Evolutionary conservation across 2,329 filamentous ascomycete genomes (phyloP), one percentile per base, ranked within the genome.

Genomic region (Pseudocercospora eumusae): DNA sequence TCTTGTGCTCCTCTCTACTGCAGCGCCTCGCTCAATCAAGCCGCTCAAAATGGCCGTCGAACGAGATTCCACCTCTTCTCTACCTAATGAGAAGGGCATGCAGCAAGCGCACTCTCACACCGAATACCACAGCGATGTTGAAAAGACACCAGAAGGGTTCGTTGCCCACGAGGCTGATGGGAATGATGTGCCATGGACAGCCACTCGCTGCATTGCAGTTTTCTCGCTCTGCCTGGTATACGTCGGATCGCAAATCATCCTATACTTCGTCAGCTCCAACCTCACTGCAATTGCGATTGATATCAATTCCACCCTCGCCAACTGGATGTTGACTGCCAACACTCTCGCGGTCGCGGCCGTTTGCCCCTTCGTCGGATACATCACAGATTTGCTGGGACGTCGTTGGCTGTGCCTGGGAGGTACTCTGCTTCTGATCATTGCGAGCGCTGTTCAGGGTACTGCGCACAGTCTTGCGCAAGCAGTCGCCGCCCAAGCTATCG

Each of bases 301-400:
- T 23, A 61, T 68, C 27, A 53, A 56, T n/a, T 65, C 64, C 15
- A 63, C 44, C 15, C 54, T 50, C n/a, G 61, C 59, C 13, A 68
- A 68, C 52, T 68, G 66, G 66, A 66, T 68, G 66, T 53, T 68
- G 15, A 68, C 66, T 20, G 64, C 66, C 6, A 68, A 68, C 47
- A 67, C 66, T 3, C 61, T 68, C 11, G 66, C 64, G n/a, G 66
- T 68, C n/a, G 66, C 64, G 9, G 66, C 66, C 20, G 65, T 68
- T n/a, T 68, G 66, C 45, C 66, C 66, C 6, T 68, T 66, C 21
- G 66, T 68, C 3, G 66, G 66, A 9, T 65, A 68, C 59, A 63
- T 67, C 18, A 68, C 64, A 23, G 66, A 68, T 57, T 52, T 68
- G n/a, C 54, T 66, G 21, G 66, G 66, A 5, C 58, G 66, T 36